These are phyloP conservation scores for Coemansia furcata DNA, from an alignment of 192 early-diverging fungal genomes.

Conservation along the genomic window DNA sequence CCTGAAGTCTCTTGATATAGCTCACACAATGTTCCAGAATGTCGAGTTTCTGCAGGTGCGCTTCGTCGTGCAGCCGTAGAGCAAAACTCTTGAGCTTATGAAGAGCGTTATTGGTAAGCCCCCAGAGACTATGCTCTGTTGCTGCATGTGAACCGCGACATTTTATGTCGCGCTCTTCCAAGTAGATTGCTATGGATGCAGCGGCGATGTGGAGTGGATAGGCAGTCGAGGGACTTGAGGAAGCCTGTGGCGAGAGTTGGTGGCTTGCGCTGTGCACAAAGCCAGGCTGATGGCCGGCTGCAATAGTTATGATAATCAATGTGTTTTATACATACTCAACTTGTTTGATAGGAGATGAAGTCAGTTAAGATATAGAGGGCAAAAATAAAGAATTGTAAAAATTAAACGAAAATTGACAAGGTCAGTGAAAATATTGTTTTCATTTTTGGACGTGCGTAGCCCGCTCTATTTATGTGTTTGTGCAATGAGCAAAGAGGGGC, in stretches of 20 bases:
- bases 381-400: background rate
- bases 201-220: background rate
- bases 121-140: conserved; percentile 79
- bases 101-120: conserved; percentile 83
- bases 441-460: background rate
- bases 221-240: background rate
- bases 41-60: conserved; percentile 43
- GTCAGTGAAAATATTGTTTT: background rate
- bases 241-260: background rate
- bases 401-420: background rate
- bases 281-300: background rate
- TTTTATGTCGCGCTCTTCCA: conserved; percentile 60
- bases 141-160: conserved; percentile 81
- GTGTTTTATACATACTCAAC: background rate
- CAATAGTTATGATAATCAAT: background rate
- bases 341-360: background rate
- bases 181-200: background rate
- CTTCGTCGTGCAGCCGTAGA: conserved; percentile 45
- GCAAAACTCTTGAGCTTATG: conserved; percentile 70
- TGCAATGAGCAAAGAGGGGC: background rate
- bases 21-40: conserved; percentile 31
- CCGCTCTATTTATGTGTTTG: background rate
- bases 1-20: conserved; percentile 42
- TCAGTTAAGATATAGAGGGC: background rate
- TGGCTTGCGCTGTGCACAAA: background rate